Evolutionary conservation across 352 stramenopile species (phyloP).

Genomic region (Globisporangium spinosum): DNA sequence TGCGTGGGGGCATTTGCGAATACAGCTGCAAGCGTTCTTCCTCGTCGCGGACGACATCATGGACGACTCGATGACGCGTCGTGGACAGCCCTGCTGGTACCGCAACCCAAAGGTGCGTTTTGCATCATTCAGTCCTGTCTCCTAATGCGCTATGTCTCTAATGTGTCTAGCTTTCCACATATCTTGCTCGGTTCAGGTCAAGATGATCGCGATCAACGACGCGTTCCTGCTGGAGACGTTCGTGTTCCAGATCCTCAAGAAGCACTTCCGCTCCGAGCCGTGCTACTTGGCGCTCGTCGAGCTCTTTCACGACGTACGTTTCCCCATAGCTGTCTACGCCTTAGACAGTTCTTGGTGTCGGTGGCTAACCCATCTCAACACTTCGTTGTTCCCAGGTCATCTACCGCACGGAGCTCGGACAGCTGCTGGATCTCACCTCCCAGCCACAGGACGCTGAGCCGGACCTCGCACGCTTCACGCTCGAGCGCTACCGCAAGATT

Average conservation of each 20-base stretch:
- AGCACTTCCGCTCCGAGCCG: constrained; percentile 77
- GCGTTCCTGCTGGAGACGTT: constrained; percentile 94
- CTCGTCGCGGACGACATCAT: constrained; percentile 99
- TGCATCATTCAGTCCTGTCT: not conserved
- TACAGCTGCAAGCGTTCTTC: constrained; percentile 97
- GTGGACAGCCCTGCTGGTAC: constrained; percentile 98
- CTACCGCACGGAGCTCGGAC: constrained; percentile 96
- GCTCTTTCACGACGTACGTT: constrained; percentile 90
- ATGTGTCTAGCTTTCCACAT: not conserved
- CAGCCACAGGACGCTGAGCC: constrained; percentile 77
- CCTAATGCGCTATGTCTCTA: not conserved
- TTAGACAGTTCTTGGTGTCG: not conserved
- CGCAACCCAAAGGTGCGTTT: constrained; percentile 54
- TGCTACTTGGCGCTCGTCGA: constrained; percentile 94
- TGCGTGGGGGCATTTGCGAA: not conserved
- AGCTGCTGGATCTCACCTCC: constrained; percentile 90
- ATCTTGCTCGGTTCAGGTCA: constrained; percentile 31
- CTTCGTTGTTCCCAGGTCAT: constrained; percentile 75
- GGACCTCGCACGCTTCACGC: constrained; percentile 91
- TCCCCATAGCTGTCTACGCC: not conserved
- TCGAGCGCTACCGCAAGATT: constrained; percentile 91
- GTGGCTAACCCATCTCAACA: not conserved
- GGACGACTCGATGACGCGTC: constrained; percentile 94
- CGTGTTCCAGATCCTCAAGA: constrained; percentile 89
- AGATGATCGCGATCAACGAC: constrained; percentile 97